A percentile compares a stretch with the other conserved stretches of the same genome.
These are phyloP conservation scores for Melampsora occidentalis DNA, from an alignment of 1,284 basidiomycete genomes.

Conservation along the genomic window DNA sequence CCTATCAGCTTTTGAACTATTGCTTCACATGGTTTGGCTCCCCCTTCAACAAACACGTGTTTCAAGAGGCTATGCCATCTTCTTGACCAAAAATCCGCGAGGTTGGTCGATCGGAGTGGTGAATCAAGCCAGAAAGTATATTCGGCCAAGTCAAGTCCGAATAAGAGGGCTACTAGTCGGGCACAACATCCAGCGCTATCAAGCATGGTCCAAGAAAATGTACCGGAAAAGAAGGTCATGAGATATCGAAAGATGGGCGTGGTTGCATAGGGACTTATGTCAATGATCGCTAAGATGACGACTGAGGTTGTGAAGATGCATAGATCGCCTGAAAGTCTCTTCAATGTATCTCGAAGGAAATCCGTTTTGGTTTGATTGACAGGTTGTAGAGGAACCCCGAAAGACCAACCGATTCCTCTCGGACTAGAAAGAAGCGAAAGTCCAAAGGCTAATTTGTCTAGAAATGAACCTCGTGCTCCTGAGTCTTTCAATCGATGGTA, in stretches of 20 bases:
- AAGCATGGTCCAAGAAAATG: not conserved
- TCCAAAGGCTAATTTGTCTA: not conserved
- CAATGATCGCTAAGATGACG: not conserved
- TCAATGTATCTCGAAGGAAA: not conserved
- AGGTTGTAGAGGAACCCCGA: not conserved
- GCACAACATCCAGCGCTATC: not conserved
- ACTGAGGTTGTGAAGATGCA: not conserved
- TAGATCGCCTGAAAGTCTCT: not conserved
- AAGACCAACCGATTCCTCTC: constrained; percentile 7
- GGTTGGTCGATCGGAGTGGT: not conserved
- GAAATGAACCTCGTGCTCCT: not conserved
- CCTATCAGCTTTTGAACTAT: not conserved
- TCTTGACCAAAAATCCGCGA: constrained; percentile 24
- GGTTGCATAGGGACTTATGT: not conserved
- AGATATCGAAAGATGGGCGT: not conserved
- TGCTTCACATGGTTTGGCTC: constrained; percentile 5
- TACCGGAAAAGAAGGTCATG: constrained; percentile 6
- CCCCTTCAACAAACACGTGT: constrained; percentile 24
- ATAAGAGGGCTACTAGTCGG: not conserved
- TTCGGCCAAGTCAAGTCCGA: not conserved
- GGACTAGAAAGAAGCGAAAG: not conserved
- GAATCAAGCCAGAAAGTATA: constrained; percentile 11
- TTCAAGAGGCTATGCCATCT: constrained; percentile 18
- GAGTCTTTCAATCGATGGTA: constrained; percentile 5
- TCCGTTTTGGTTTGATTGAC: not conserved